These are phyloP conservation scores for Asterella californica DNA, from an alignment of 225 moss, liverwort and hornwort genomes.

Conservation along the genomic window DNA sequence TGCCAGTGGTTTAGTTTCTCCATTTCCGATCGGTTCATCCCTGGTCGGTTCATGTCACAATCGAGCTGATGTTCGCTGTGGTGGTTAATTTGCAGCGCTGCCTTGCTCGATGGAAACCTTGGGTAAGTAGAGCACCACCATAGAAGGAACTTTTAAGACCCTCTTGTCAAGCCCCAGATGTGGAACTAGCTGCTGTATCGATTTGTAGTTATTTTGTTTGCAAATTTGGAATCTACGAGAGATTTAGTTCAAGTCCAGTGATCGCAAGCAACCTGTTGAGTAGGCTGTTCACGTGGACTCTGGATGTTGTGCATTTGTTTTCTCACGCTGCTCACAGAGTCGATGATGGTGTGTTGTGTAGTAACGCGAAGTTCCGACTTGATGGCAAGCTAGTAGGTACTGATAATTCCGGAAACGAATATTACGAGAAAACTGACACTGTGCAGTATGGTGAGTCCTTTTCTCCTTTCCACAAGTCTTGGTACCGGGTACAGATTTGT, in stretches of 20 bases:
- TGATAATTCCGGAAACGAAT: slow-evolving; percentile 67
- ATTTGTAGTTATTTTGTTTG: neutral
- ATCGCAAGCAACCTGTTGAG: neutral
- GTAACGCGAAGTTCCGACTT: slow-evolving; percentile 64
- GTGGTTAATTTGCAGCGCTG: slow-evolving; percentile 25
- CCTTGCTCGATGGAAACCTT: slow-evolving; percentile 41
- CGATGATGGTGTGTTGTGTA: slow-evolving; percentile 18
- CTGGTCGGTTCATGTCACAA: neutral
- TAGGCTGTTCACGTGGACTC: neutral
- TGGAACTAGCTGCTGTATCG: neutral
- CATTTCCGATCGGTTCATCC: neutral
- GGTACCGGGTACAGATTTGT: neutral
- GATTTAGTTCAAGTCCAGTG: neutral
- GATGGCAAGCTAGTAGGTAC: slow-evolving; percentile 59
- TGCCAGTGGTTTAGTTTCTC: neutral
- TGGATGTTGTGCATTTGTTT: neutral
- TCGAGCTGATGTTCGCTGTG: slow-evolving; percentile 3
- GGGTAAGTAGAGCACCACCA: slow-evolving; percentile 27
- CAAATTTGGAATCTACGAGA: no score
- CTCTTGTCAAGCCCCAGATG: neutral
- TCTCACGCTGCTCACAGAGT: neutral
- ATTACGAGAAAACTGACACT: slow-evolving; percentile 64
- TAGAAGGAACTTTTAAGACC: no score
- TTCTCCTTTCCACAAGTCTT: neutral
- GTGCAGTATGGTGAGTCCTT: slow-evolving; percentile 58